Percentiles rank a stretch among this genome's conserved stretches.
phyloP scores from a whole-genome alignment of 106 monocot genomes.

The Platanthera guangdongensis region DNA sequence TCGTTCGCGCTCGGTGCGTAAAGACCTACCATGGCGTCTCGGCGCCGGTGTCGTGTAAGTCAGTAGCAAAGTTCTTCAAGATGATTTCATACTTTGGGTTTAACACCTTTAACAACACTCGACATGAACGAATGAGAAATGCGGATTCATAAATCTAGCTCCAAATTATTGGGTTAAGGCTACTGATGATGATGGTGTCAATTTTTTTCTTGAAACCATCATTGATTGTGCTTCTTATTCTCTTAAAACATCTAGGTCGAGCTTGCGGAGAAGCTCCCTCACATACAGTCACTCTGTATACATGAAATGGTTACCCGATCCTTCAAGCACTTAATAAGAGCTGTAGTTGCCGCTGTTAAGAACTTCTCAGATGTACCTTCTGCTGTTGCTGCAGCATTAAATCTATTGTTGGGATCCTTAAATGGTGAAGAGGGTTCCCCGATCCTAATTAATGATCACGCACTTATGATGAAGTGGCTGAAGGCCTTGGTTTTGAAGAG shows the following conservation, averaged over 20 bases:
- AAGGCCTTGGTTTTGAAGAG: slow-evolving; percentile 55
- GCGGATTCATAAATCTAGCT: no score
- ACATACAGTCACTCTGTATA: slow-evolving; percentile 79
- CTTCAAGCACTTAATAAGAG: slow-evolving; percentile 69
- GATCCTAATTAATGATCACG: slow-evolving; percentile 27
- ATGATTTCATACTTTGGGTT: no score
- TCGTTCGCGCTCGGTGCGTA: no score
- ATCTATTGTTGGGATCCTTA: slow-evolving; percentile 56
- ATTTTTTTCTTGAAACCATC: neutral
- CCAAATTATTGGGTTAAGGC: no score
- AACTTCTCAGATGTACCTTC: slow-evolving; percentile 40
- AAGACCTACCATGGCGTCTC: no score
- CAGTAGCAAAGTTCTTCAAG: no score
- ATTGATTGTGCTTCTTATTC: neutral
- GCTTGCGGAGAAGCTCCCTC: slow-evolving; percentile 74
- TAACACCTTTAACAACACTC: no score
- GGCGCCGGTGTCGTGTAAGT: no score
- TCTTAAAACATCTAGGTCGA: slow-evolving; percentile 45
- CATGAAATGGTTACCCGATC: slow-evolving; percentile 92
- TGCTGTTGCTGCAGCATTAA: slow-evolving; percentile 61
- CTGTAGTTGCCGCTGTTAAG: slow-evolving; percentile 57
- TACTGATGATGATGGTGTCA: no score
- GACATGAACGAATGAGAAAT: no score
- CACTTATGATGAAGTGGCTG: slow-evolving; percentile 61
- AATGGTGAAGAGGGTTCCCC: slow-evolving; percentile 22